phyloP scores from a whole-genome alignment of 768 basidiomycete genomes.

The Chlorophyllum brunneum region DNA sequence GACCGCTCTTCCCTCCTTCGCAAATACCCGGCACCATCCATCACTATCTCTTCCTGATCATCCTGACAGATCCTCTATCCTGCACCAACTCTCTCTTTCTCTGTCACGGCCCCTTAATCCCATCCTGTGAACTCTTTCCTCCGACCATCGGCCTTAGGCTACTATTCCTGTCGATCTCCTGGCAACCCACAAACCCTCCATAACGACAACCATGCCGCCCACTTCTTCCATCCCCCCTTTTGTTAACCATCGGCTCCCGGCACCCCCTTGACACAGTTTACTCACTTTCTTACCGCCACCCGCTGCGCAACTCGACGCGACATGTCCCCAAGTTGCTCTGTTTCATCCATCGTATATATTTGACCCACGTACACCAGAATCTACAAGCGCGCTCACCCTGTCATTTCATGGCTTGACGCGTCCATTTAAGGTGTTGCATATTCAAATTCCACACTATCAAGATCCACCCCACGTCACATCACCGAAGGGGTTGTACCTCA shows the following conservation, averaged over 20 bases:
- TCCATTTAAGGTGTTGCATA: background rate
- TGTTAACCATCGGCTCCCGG: background rate
- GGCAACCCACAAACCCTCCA: background rate
- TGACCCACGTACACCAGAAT: background rate
- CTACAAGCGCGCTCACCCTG: background rate
- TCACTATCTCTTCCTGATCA: slow-evolving; percentile 7
- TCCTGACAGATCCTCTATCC: slow-evolving; percentile 4
- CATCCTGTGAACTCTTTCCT: background rate
- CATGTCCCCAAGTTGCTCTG: background rate
- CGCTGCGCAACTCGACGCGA: background rate
- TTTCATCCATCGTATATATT: background rate
- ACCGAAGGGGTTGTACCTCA: slow-evolving; percentile 1
- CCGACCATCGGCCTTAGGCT: background rate
- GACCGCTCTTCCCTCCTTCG: slow-evolving; percentile 2
- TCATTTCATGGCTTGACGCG: background rate
- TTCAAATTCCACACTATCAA: slow-evolving; percentile 3
- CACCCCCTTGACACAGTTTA: background rate
- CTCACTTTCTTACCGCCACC: background rate
- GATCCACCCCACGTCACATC: slow-evolving; percentile 8
- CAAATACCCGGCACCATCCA: slow-evolving; percentile 5
- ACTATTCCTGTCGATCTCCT: background rate
- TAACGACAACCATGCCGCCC: background rate
- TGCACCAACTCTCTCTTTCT: no score
- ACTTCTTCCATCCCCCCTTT: no score
- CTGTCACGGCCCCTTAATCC: slow-evolving; percentile 1